Evolutionary conservation across 1,284 basidiomycete genomes (phyloP), one percentile per base, ranked within the genome.

Genomic region (Pholiota adiposa): DNA sequence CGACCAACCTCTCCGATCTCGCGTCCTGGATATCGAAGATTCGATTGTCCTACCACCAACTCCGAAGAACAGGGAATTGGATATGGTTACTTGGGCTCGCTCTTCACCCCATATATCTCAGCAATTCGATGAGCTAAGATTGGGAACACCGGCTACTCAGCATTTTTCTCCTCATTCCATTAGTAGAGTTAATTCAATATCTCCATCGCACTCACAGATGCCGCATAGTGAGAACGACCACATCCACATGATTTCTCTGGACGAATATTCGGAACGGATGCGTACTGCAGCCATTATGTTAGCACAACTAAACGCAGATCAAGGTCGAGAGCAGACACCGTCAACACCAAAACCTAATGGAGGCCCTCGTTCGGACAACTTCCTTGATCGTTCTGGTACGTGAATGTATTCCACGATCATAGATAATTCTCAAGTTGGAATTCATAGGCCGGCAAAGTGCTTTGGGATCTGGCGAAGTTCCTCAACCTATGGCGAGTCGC

Each of bases 241-340:
- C n/a, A 51, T 64, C 19, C 67, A 60, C 25, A 62, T 70, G 4
- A 66, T 86, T 18, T 90, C 89, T 1, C 79, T 99, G 29, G 96
- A 99, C 70, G 97, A 99, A 67, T 99, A 99, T 72, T 97, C 97
- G 0, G 94, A 98, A 69, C 87, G 97, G 44, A 99, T 99, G 97
- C 89, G 94, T 14, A 98, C 96, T 9, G 97, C 97, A 1, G 97
- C 97, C 3, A 90, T 99, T 68, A 98, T 99, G 97, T 87, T 99
- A 21, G 92, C 97, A 1, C 97, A 99, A 76, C 84, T 99, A 44
- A 98, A 96, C 67, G 89, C 94, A 0, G 96, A 87, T 62, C 80
- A 93, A 50, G 79, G 86, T 12, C 84, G 87, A 54, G 86, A 87
- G 9, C 43, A 64, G 25, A 44, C 44, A n/a, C 63, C 57, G 34